Conservation (phyloP, 352 stramenopile species). For the Thraustotheca clavata region DNA sequence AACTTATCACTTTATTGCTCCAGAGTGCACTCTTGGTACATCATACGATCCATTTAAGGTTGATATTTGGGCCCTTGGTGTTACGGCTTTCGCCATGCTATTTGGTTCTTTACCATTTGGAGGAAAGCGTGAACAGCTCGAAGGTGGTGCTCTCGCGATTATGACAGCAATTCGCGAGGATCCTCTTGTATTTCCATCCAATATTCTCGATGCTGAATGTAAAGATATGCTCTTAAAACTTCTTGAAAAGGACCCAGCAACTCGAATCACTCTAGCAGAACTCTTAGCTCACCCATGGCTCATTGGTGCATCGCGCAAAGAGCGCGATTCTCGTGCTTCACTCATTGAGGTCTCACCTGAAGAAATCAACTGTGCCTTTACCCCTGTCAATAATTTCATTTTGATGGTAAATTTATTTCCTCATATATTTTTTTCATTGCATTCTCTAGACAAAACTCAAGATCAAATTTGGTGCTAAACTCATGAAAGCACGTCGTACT, state of each 20-base stretch:
- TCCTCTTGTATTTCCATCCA: slow-evolving; percentile 29
- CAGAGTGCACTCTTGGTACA: slow-evolving; percentile 68
- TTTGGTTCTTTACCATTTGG: slow-evolving; percentile 66
- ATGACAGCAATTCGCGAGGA: slow-evolving; percentile 69
- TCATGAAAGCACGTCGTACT: neutral
- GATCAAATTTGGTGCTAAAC: slow-evolving; percentile 29
- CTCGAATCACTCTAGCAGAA: slow-evolving; percentile 43
- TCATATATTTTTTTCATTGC: neutral
- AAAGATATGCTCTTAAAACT: slow-evolving; percentile 34
- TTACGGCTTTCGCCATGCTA: slow-evolving; percentile 69
- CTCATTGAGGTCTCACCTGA: slow-evolving; percentile 33
- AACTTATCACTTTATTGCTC: slow-evolving; percentile 81
- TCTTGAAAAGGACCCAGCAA: slow-evolving; percentile 47
- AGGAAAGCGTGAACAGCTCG: slow-evolving; percentile 37
- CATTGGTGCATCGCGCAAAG: neutral
- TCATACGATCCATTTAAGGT: slow-evolving; percentile 68
- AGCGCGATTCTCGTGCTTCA: slow-evolving; percentile 10
- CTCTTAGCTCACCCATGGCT: slow-evolving; percentile 53
- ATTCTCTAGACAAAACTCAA: slow-evolving; percentile 36
- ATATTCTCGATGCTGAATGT: slow-evolving; percentile 35
- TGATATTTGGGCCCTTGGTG: slow-evolving; percentile 76
- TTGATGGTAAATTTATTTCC: slow-evolving; percentile 32
- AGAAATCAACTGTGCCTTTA: slow-evolving; percentile 70
- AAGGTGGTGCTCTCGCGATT: slow-evolving; percentile 28
- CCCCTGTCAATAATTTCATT: slow-evolving; percentile 73